Conservation (phyloP, 306 rosid genomes). For the Dicorynia guianensis region DNA sequence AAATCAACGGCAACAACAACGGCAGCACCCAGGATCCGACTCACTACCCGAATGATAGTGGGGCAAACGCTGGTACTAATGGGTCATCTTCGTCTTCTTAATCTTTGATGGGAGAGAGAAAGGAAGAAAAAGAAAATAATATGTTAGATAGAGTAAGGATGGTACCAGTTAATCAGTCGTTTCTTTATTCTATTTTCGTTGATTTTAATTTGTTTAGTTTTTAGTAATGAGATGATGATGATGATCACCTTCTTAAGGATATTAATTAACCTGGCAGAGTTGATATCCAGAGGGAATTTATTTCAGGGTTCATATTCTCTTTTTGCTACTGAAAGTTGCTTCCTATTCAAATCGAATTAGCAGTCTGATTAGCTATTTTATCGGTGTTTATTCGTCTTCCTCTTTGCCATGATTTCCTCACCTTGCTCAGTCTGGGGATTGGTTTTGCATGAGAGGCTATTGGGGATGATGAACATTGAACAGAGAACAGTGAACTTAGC, state of each 20-base stretch:
- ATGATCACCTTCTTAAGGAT: slow-evolving; percentile 56
- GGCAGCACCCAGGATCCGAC: slow-evolving; percentile 40
- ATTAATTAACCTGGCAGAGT: slow-evolving; percentile 48
- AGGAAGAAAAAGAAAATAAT: slow-evolving; percentile 41
- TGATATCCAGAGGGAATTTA: slow-evolving; percentile 39
- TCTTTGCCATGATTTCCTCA: slow-evolving; percentile 16
- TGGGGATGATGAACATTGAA: not conserved
- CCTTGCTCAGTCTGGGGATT: slow-evolving; percentile 10
- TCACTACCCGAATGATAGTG: slow-evolving; percentile 46
- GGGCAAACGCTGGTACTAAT: slow-evolving; percentile 65
- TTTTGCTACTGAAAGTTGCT: not conserved
- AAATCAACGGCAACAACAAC: slow-evolving; percentile 14
- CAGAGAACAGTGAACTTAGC: slow-evolving; percentile 21
- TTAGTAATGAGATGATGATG: slow-evolving; percentile 63
- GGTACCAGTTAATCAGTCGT: slow-evolving; percentile 51
- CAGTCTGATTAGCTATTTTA: not conserved
- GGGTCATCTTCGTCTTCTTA: slow-evolving; percentile 96
- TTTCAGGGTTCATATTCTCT: slow-evolving; percentile 21
- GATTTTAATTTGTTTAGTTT: slow-evolving; percentile 52
- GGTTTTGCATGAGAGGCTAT: not conserved
- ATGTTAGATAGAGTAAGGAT: slow-evolving; percentile 57
- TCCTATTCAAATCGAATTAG: not conserved
- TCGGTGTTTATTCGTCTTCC: not conserved
- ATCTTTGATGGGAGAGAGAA: slow-evolving; percentile 33
- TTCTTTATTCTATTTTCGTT: slow-evolving; percentile 20